A percentile compares a stretch with the other conserved stretches of the same genome.
phyloP scores from a whole-genome alignment of 306 rosid genomes.

The Myrica gale region DNA sequence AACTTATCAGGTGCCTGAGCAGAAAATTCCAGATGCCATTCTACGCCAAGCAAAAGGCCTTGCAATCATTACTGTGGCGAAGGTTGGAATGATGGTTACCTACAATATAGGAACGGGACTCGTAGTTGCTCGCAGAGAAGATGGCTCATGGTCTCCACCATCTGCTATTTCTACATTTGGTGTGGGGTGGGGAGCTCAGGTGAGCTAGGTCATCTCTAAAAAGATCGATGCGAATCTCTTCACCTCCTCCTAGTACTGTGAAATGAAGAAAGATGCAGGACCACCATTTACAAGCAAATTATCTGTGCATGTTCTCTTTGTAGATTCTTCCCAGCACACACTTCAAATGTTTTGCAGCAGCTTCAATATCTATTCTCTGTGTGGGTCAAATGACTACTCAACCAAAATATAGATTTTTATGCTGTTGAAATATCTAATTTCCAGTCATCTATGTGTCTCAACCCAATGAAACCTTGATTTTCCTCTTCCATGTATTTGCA shows the following conservation, averaged over 20 bases:
- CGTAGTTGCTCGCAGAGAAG: constrained; percentile 85
- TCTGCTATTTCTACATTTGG: constrained; percentile 90
- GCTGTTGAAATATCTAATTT: background rate
- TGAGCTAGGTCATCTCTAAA: constrained; percentile 32
- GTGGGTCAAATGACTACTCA: background rate
- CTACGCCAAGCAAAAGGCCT: constrained; percentile 92
- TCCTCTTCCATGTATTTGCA: background rate
- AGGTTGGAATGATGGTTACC: constrained; percentile 85
- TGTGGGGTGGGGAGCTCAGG: constrained; percentile 98
- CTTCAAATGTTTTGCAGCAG: background rate
- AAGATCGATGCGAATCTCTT: background rate
- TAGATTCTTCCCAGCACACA: background rate
- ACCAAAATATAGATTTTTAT: background rate
- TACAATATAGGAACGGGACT: constrained; percentile 93
- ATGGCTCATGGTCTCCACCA: constrained; percentile 99
- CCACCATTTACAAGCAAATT: background rate
- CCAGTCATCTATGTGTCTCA: background rate
- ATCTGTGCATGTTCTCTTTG: constrained; percentile 19
- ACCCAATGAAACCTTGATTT: background rate
- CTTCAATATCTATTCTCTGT: background rate
- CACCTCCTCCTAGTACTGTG: constrained; percentile 8
- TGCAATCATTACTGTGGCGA: constrained; percentile 82
- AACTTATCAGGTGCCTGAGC: constrained; percentile 66
- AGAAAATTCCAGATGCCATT: constrained; percentile 78
- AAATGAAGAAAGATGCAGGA: background rate